These are phyloP conservation scores for Rhizophora apiculata DNA, from an alignment of 345 rosid species.

Conservation along the genomic window DNA sequence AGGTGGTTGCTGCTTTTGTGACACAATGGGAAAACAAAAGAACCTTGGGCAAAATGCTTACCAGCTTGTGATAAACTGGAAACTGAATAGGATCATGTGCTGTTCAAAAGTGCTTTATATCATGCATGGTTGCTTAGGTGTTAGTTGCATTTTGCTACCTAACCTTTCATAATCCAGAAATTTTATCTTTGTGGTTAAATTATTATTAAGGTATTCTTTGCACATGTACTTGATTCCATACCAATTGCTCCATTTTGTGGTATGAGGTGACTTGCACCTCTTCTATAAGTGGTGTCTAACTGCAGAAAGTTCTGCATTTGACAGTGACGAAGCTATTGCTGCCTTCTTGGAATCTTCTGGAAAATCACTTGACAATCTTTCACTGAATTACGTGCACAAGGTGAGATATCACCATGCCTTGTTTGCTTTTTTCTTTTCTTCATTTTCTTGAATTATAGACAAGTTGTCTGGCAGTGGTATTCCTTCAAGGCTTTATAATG, in stretches of 20 bases:
- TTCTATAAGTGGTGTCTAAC: neutral
- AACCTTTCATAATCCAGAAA: neutral
- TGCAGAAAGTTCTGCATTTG: neutral
- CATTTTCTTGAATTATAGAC: neutral
- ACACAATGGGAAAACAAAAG: neutral
- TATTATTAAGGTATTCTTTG: too few species aligned
- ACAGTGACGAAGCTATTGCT: slow-evolving; percentile 26
- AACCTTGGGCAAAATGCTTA: neutral
- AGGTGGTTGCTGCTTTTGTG: too few species aligned
- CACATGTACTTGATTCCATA: neutral
- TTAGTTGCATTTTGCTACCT: neutral
- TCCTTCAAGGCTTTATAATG: neutral
- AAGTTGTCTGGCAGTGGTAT: neutral
- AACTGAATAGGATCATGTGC: neutral
- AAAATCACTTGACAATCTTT: slow-evolving; percentile 7
- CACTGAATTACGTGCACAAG: slow-evolving; percentile 12
- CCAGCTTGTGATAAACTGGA: too few species aligned
- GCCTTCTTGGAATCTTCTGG: slow-evolving; percentile 26
- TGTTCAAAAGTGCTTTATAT: too few species aligned
- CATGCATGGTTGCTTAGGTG: too few species aligned
- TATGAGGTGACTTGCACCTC: neutral
- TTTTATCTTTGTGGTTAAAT: too few species aligned
- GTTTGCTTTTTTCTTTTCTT: neutral
- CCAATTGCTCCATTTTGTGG: neutral
- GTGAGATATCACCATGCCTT: slow-evolving; percentile 1